Evolutionary conservation across 129 eudicot species (phyloP), one percentile per base, ranked within the genome.

Genomic region (Lonicera japonica): DNA sequence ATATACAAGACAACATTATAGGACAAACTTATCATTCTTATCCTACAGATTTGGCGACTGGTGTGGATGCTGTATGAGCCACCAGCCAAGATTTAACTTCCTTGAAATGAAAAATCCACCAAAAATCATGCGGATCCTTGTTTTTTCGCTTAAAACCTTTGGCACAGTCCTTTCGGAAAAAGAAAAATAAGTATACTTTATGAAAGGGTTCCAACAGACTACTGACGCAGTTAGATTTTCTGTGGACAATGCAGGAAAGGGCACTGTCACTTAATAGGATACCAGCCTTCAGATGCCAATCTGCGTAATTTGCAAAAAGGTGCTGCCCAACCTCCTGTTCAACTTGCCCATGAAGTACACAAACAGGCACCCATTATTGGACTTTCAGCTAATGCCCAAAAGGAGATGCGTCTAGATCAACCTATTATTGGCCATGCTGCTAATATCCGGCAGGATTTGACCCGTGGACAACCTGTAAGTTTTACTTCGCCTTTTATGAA

Each of bases 211-310:
- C 61, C 15, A 22, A 56, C 38, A 12, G 15, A 17, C 14, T 55
- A 13, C 25, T 56, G 22, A 17, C 11, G 34, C n/a, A n/a, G n/a
- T n/a, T n/a, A n/a, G n/a, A n/a, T n/a, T n/a, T 43, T 56, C 20
- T 54, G 22, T 22, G 29, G 38, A 70, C 57, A 13, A 71, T 54
- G 58, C 83, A 92, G 98, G 98, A 92, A 34, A 78, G 58, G 60
- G 18, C 81, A 87, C 76, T 80, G 91, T 63, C 91, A 87, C 71
- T 78, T 84, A 45, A 25, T 80, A 21, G 98, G 98, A 66, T 73
- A 79, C 71, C 73, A 54, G 59, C 78, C 79, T 9, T 11, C n/a
- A 20, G 87, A 66, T 51, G 65, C 65, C 56, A 22, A 60, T 60
- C 5, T 61, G 68, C 77, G 69, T 16, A 80, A 68, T 16, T 2